These are phyloP conservation scores for Passiflora organensis DNA, from an alignment of 345 rosid species.

Conservation along the genomic window DNA sequence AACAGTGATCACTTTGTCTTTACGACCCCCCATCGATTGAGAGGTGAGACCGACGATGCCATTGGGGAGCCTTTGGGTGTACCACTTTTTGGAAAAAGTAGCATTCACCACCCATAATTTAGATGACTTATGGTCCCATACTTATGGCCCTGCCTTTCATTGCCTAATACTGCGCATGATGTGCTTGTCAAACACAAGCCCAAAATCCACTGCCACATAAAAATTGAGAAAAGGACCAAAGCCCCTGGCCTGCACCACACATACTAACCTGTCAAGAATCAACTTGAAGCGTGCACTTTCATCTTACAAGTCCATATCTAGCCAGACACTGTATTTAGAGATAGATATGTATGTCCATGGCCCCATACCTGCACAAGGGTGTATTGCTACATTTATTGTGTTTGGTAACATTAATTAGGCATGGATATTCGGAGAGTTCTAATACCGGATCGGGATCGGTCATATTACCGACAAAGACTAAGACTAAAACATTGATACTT, in stretches of 20 bases:
- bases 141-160: not conserved
- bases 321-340: too few relatives aligned
- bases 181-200: conserved; percentile 5
- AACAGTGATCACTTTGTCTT: conserved; percentile 7
- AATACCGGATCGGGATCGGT: too few relatives aligned
- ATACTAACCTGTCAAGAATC: not conserved
- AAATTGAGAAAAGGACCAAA: not conserved
- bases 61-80: not conserved
- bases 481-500: too few relatives aligned
- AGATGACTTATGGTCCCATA: not conserved
- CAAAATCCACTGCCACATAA: not conserved
- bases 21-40: conserved; percentile 9
- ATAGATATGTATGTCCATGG: too few relatives aligned
- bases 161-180: too few relatives aligned
- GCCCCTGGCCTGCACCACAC: not conserved
- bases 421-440: too few relatives aligned
- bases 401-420: too few relatives aligned
- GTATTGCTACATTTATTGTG: too few relatives aligned
- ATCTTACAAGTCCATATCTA: not conserved
- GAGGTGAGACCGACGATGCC: conserved; percentile 21
- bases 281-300: not conserved
- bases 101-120: not conserved
- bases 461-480: too few relatives aligned
- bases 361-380: too few relatives aligned
- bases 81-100: conserved; percentile 4